These are phyloP conservation scores for Mycena rebaudengoi DNA, from an alignment of 768 basidiomycete species.

Conservation along the genomic window DNA sequence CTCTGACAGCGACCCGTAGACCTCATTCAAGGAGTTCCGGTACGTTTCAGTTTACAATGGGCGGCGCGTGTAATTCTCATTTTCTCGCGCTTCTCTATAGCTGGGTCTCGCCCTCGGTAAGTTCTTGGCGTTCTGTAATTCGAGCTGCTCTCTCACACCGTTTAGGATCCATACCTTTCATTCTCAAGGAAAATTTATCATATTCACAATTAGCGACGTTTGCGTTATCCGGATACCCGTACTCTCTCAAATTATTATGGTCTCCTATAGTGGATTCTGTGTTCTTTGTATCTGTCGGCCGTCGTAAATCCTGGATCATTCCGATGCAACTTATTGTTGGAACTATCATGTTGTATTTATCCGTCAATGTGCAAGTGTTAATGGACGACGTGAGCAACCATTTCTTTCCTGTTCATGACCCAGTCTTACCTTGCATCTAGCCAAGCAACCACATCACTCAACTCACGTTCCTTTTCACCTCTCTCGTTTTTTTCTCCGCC, in stretches of 20 bases:
- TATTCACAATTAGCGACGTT: conserved; percentile 97
- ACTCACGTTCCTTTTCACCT: conserved; percentile 86
- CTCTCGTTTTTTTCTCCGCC: conserved; percentile 93
- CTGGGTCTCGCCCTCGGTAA: conserved; percentile 89
- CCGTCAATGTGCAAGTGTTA: conserved; percentile 75
- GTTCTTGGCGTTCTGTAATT: conserved; percentile 24
- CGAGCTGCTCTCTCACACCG: background rate
- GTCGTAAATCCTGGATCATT: conserved; percentile 98
- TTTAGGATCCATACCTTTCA: conserved; percentile 93
- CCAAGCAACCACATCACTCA: conserved; percentile 81
- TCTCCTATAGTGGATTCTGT: conserved; percentile 96
- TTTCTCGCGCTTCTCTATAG: conserved; percentile 45
- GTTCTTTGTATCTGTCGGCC: conserved; percentile 84
- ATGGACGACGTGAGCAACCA: conserved; percentile 73
- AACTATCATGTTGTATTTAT: conserved; percentile 80
- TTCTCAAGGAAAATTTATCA: conserved; percentile 93
- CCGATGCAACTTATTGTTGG: conserved; percentile 96
- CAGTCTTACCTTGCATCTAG: conserved; percentile 51
- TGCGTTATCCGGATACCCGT: conserved; percentile 91
- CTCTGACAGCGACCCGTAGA: conserved; percentile 48
- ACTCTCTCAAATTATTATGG: conserved; percentile 97
- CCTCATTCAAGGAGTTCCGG: conserved; percentile 89
- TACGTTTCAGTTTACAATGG: conserved; percentile 49
- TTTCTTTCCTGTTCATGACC: conserved; percentile 11
- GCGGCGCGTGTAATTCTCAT: conserved; percentile 6